Base-by-base conservation (phyloP, 202 grass and related monocot species). In the Saccharum hybrid region DNA sequence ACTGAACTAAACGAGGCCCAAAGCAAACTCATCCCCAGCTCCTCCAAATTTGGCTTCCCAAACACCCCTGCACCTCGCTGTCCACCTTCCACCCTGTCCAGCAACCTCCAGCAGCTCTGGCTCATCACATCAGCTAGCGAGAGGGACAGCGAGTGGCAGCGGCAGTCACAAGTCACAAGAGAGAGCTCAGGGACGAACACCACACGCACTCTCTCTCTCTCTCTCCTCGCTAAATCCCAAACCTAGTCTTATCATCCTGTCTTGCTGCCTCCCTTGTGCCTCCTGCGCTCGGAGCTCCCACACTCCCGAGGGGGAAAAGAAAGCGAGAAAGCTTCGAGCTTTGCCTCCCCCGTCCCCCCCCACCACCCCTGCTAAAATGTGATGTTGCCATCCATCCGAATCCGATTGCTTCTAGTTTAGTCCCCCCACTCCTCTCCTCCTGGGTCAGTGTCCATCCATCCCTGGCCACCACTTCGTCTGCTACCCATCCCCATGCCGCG, bases 321-420 rank as follows among this genome's bases (percentile, higher is more conserved):
- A 49, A 78, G 74, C 45, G 60, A 76, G 46, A 66, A 84, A 67
- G 64, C 49, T 68, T 68, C 36, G 38, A 80, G 65, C 39, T 78
- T 88, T 76, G 86, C 65, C 76, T 83, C 54, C 72, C 46, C 37
- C 63, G 19, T 2, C 40, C 8, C 8, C n/a, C 21, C 8, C 18
- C n/a, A 28, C 26, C 26, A 13, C 5, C 67, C 41, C 30, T 26
- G 70, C 68, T 88, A 59, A 82, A 96, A 93, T 96, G 93, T 96
- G 88, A 93, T 93, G 91, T 81, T 86, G 72, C 85, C 83, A 77
- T 89, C 86, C 87, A 86, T 79, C 79, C 72, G 84, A 76, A 86
- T 88, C 71, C 79, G 57, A 61, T 63, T 67, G 64, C 82, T 68
- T 72, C 82, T 89, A 85, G 65, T 88, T 69, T 83, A 91, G 86